Evolutionary conservation across 768 basidiomycete species (phyloP), one percentile per base, ranked within the genome.

Genomic region (Panaeolus cyanescens): DNA sequence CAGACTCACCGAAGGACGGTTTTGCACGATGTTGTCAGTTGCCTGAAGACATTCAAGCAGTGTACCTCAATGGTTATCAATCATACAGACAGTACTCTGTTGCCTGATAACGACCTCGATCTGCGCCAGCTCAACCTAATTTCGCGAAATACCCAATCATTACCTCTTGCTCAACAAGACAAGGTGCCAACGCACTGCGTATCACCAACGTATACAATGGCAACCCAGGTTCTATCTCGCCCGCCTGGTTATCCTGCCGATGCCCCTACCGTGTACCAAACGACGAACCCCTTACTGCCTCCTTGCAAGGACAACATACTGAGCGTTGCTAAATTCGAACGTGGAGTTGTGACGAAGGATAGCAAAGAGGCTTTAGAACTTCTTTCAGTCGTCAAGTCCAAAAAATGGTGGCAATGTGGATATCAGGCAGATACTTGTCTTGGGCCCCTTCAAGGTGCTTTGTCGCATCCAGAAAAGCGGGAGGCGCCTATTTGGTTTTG

Each of bases 241-340:
- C 78, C 79, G 15, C 61, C 70, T 55, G 74, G 69, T 66, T 75
- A 73, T 54, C 72, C 76, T 5, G 53, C 63, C 22, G 69, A 67
- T 40, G 66, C 74, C 32, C 76, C 72, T 17, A 65, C 72, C 6
- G 74, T 91, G 10, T 86, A 83, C 59, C 92, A 92, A 72, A 91
- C 89, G 10, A 93, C 90, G 8, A 92, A 92, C 71, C 89, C 90
- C 0, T 81, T 87, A 50, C 71, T 90, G 20, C 70, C 81, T 3
- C 85, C 88, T 9, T 71, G 71, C 39, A 74, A 77, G 32, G 77
- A 75, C 1, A 75, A 69, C 28, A 77, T 91, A 33, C 72, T 92
- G 32, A 86, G 85, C 55, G 75, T 85, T 17, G 82, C 87, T 19
- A 79, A 72, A 59, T 74, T 92, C 59, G 87, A 91, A 66, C 81